Base-by-base conservation (phyloP, 352 stramenopile species). In the Phytophthora pinifolia region DNA sequence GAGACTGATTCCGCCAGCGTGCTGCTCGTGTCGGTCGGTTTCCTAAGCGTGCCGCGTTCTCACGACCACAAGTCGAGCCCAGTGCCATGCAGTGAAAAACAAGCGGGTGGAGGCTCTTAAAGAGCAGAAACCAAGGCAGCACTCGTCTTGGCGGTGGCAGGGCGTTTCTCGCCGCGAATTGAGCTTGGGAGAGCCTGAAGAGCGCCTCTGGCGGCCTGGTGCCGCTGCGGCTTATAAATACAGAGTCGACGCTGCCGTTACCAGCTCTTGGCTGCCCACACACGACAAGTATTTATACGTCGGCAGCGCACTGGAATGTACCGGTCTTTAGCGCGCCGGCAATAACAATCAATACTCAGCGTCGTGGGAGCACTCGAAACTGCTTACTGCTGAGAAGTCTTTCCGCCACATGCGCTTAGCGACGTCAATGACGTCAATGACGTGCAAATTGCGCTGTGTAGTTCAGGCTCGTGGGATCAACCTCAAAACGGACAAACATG, bases 161-260 rank as follows among this genome's bases (percentile, higher is more conserved):
- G 57, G 58, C 29, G 58, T 66, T 66, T 66, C 51, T 31, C 9
- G 43, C 44, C 30, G 9, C 18, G 25, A 59, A 65, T 53, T 54
- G 49, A 45, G 17, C 17, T 34, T 29, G 13, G 30, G 17, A 43
- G 36, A 12, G n/a, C 36, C 30, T 9, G 36, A n/a, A 10, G 13
- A 6, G 10, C 13, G 2, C 22, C 6, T 29, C 15, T 15, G 35
- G 32, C 20, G 30, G 50, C 55, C 46, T 59, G 33, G 41, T 38
- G 33, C 42, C 4, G 10, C 17, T 29, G 9, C 33, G 37, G 38
- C 30, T 33, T 54, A 54, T 49, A 54, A 54, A 53, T 64, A 64
- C 32, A 59, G 30, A 46, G 27, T 48, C 18, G 33, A 37, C 15
- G 42, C 49, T 65, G 42, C 43, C 49, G 57, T 60, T 60, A 60